Conservation (phyloP, 371 early-diverging fungal species). For the Racocetra persica region DNA sequence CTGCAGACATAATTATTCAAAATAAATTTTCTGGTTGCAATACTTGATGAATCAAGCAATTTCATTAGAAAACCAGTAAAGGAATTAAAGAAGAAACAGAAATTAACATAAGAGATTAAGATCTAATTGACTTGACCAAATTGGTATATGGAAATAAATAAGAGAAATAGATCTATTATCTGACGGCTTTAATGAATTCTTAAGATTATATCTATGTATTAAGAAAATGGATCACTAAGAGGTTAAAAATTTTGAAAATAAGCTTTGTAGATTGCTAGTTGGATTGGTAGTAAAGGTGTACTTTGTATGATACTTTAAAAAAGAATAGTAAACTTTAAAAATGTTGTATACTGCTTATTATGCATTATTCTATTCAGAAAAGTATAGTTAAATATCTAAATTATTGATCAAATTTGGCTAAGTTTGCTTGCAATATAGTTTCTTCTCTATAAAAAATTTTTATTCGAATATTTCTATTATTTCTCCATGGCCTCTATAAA, state of each 20-base stretch:
- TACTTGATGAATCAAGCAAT: slow-evolving; percentile 81
- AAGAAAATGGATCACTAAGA: slow-evolving; percentile 64
- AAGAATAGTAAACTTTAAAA: slow-evolving; percentile 49
- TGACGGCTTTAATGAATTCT: slow-evolving; percentile 84
- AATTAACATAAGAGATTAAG: slow-evolving; percentile 64
- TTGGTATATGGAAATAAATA: slow-evolving; percentile 52
- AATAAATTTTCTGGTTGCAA: too few relatives aligned
- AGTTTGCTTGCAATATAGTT: too few relatives aligned
- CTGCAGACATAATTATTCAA: too few relatives aligned
- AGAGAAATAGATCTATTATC: slow-evolving; percentile 77
- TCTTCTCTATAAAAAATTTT: too few relatives aligned
- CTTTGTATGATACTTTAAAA: slow-evolving; percentile 68
- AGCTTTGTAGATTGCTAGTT: slow-evolving; percentile 72
- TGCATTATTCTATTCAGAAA: too few relatives aligned
- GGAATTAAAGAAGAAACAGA: slow-evolving; percentile 64
- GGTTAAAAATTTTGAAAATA: slow-evolving; percentile 66
- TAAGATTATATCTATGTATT: slow-evolving; percentile 73
- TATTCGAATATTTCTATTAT: too few relatives aligned
- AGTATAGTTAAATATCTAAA: too few relatives aligned
- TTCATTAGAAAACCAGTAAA: slow-evolving; percentile 59
- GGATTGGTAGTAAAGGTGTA: slow-evolving; percentile 74
- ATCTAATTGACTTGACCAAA: slow-evolving; percentile 72
- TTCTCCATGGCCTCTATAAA: too few relatives aligned
- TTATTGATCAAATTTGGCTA: too few relatives aligned
- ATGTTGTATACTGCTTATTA: neutral